Evolutionary conservation across 257 asterid species (phyloP), one percentile per base, ranked within the genome.

Genomic region (Capsicum pubescens): DNA sequence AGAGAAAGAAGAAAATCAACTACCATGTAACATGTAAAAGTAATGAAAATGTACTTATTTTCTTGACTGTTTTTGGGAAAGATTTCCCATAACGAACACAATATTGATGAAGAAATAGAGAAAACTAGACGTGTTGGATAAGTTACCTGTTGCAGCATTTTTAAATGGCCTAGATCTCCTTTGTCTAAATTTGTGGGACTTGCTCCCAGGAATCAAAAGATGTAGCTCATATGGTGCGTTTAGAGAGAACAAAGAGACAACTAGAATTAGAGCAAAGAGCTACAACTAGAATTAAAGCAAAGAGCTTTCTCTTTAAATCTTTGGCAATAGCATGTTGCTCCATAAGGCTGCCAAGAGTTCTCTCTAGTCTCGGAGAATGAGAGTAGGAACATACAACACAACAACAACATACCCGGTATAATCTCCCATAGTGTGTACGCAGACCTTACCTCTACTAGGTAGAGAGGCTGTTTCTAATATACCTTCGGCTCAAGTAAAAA

Each of bases 121-220:
- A 69, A 44, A 69, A 69, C 26, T 70, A 9, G 42, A 56, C 39
- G 7, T 39, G 42, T 21, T 3, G 79, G 15, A 70, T 14, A 70
- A 42, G 79, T 70, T 42, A n/a, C 9, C 36, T 71, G 79, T 44
- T n/a, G 57, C 56, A 42, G 77, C 54, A 14, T 68, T 2, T 70
- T 44, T 44, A 17, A 70, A 70, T 17, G 79, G 15, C 36, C 57
- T 44, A 70, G 26, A 44, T 44, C 15, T 70, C 8, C 21, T 42
- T 42, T 70, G 56, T 70, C 78, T 70, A 70, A 42, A 42, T 69
- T 44, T 46, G 79, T 46, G 32, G 5, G 15, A 71, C 58, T 17
- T n/a, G 58, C 79, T 71, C 79, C 54, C 79, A 71, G 79, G 57
- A 71, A 71, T 68, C 13, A 39, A 69, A 39, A 39, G 50, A 69